A percentile compares a stretch with the other conserved stretches of the same genome.
phyloP scores from a whole-genome alignment of 164 flowering plant species.

The Annona cherimola region DNA sequence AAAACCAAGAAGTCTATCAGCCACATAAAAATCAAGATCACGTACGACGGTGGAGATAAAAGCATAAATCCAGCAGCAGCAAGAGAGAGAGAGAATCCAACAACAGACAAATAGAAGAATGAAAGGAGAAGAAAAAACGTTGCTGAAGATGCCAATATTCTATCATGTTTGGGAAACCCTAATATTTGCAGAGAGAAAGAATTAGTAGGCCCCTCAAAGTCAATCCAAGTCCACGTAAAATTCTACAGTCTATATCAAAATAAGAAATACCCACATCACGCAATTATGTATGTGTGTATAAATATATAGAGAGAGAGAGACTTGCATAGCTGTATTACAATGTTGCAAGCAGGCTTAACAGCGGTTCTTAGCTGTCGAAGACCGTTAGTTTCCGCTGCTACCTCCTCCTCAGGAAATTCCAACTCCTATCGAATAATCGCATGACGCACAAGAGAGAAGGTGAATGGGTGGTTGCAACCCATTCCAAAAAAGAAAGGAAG shows the following conservation, averaged over 20 bases:
- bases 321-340: neutral
- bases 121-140: neutral
- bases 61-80: neutral
- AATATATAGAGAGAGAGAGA: neutral
- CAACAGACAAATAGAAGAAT: neutral
- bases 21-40: neutral
- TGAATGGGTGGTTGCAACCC: neutral
- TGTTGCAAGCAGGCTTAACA: neutral
- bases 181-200: neutral
- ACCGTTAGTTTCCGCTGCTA: neutral
- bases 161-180: constrained; percentile 11
- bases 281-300: too few species aligned
- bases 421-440: too few species aligned
- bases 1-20: neutral
- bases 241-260: neutral
- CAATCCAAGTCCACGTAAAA: neutral
- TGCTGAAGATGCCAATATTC: neutral
- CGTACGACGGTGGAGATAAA: neutral
- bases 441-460: neutral
- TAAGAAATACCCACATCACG: neutral
- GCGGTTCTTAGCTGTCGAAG: neutral
- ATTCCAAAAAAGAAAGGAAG: neutral
- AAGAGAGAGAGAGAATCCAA: neutral
- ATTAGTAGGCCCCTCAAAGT: neutral
- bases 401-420: too few species aligned